Conservation (phyloP, 2,329 filamentous ascomycete species). For the Geoglossum cookeanum region DNA sequence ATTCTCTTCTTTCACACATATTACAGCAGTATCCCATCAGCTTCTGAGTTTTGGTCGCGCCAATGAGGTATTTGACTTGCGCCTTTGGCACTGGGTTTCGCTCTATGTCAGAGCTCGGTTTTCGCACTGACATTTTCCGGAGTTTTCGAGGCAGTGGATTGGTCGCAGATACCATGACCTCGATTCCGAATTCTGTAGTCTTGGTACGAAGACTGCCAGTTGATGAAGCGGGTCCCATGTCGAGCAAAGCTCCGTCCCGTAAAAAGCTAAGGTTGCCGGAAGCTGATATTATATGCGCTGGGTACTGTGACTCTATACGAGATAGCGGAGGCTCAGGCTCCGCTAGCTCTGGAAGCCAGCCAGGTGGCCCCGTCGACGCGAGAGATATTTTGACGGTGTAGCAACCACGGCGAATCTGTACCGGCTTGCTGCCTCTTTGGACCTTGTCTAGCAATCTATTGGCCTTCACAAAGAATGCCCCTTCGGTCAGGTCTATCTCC, state of each 20-base stretch:
- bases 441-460: neutral
- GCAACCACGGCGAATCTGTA: neutral
- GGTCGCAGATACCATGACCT: neutral
- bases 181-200: neutral
- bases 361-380: neutral
- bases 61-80: neutral
- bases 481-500: neutral
- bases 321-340: neutral
- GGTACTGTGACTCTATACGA: neutral
- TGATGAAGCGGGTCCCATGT: neutral
- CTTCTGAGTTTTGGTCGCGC: neutral
- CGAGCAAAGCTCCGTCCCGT: neutral
- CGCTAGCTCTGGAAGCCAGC: neutral
- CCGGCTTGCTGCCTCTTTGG: neutral
- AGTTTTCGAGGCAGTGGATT: neutral
- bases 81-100: neutral
- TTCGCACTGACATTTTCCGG: neutral
- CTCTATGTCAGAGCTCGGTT: neutral
- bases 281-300: neutral
- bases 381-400: neutral
- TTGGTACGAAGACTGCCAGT: neutral
- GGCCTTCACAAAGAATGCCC: neutral
- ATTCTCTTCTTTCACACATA: neutral
- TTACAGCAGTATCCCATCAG: slow-evolving; percentile 1
- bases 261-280: neutral